Base-by-base conservation (phyloP, 148 eudicot species). In the Bassia scoparia region DNA sequence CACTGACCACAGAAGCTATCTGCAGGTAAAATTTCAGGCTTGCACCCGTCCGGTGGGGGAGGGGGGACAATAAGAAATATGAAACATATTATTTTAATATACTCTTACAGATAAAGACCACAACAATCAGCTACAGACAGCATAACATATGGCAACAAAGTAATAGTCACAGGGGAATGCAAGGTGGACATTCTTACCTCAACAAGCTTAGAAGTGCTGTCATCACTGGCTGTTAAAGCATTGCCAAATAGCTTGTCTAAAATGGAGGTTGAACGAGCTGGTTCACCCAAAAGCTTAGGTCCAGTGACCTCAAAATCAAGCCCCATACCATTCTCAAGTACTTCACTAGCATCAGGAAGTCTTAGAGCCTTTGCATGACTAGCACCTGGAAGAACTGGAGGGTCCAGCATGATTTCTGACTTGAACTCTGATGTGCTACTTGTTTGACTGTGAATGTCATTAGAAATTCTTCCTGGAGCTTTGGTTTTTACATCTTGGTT, bases 241-340 rank as follows among this genome's bases (percentile, higher is more conserved):
- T 84, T 83, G 75, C 92, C 82, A 78, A 96, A 89, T n/a, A 92
- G 76, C 80, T 90, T 90, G 44, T 90, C 96, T 56, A 96, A 77
- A 67, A 92, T 80, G 61, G 92, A 84, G 15, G 87, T 76, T 54
- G 92, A 82, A 37, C 80, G 72, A 79, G 76, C 84, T 49, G 87
- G 77, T 41, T 81, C 81, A 30, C 77, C 83, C 66, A 78, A 53
- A 63, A 81, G 24, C 64, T 81, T 83, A 61, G 73, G 79, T 71
- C 77, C 83, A 63, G 78, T 72, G 71, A 72, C 70, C 64, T 83
- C 81, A 50, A 83, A 61, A 76, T 72, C 83, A 49, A 82, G 74
- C 50, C 83, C 80, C 55, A 85, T 27, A 65, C 79, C 79, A 74
- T 73, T 83, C 69, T 79, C 78, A 78, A 79, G 79, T 29, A 74